phyloP scores from a whole-genome alignment of 202 grass and related monocot species.

The Alloteropsis angusta region DNA sequence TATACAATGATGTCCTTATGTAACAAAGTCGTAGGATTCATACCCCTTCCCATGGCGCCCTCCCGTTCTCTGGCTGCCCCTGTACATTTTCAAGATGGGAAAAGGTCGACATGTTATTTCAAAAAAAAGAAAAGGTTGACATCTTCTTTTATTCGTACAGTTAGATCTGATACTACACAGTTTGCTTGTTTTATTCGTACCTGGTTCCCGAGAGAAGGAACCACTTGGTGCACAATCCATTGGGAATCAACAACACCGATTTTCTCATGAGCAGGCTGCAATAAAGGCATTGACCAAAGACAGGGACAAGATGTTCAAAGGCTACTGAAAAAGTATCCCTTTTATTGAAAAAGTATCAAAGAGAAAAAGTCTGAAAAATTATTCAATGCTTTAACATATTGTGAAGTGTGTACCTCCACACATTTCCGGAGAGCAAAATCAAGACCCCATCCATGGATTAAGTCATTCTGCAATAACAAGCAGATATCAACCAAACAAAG shows the following conservation, averaged over 20 bases:
- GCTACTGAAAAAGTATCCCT: background rate
- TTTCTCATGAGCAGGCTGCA: conserved; percentile 85
- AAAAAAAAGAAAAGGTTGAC: background rate
- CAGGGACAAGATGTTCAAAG: background rate
- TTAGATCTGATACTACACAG: background rate
- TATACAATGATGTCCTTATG: background rate
- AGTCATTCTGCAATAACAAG: conserved; percentile 53
- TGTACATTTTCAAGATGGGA: conserved; percentile 30
- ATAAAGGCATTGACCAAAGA: conserved; percentile 3
- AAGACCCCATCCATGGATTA: conserved; percentile 95
- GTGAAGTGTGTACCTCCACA: conserved; percentile 51
- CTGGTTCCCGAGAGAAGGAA: conserved; percentile 94
- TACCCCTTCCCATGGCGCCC: conserved; percentile 84
- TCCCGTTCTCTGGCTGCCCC: conserved; percentile 63
- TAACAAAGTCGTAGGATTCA: background rate
- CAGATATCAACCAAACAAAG: background rate
- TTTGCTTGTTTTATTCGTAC: conserved; percentile 26
- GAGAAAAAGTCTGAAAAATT: background rate
- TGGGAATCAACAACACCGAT: conserved; percentile 98
- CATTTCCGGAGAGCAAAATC: conserved; percentile 86
- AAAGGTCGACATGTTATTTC: background rate
- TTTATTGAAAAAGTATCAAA: background rate
- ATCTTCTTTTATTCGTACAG: too few species aligned
- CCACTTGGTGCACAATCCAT: conserved; percentile 84
- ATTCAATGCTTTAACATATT: background rate